Base-by-base conservation (phyloP, 2,329 filamentous ascomycete species). In the Paecilomyces formosus region DNA sequence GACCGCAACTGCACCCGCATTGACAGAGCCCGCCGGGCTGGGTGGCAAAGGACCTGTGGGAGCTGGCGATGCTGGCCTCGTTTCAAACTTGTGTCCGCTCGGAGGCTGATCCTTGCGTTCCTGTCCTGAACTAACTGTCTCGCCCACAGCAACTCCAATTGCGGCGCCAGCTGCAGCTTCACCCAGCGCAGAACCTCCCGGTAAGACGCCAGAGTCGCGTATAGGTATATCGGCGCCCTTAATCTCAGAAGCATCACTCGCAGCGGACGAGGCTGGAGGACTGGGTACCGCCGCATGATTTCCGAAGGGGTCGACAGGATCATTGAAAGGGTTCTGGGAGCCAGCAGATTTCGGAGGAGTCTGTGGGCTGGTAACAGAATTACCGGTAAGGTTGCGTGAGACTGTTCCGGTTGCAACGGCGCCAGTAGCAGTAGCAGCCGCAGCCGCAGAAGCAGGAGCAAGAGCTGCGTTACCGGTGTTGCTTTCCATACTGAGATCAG, bases 261-360 rank as follows among this genome's bases (percentile, higher is more conserved):
- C 18, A 45, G 39, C 18, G n/a, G 39, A n/a, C 3, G 39, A 45
- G 15, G 59, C 30, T 24, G 55, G 21, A 18, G 66, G 62, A 9
- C 63, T 51, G 3, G 63, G 65, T 1, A 69, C 65, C 9, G 85
- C 83, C 45, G 82, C 81, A 62, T 84, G 81, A 66, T 81, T 81
- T 55, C 84, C 85, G 72, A 94, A 94, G 21, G 90, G 90, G 70
- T 94, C 91, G 60, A 79, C 78, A 2, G 81, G 76, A 67, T 86
- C 80, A 55, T 78, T 75, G 71, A 77, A 77, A 6, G 75, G 75
- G 78, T 80, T 62, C 68, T 72, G 64, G 66, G 68, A 50, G 74
- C 78, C 33, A 75, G 61, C 75, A 66, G 73, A 73, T 72, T 69
- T 76, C 39, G 75, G 65, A 12, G 81, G 70, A 53, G 68, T 69